Conservation (phyloP, 371 early-diverging fungal species). For the Rhizopus arrhizus region DNA sequence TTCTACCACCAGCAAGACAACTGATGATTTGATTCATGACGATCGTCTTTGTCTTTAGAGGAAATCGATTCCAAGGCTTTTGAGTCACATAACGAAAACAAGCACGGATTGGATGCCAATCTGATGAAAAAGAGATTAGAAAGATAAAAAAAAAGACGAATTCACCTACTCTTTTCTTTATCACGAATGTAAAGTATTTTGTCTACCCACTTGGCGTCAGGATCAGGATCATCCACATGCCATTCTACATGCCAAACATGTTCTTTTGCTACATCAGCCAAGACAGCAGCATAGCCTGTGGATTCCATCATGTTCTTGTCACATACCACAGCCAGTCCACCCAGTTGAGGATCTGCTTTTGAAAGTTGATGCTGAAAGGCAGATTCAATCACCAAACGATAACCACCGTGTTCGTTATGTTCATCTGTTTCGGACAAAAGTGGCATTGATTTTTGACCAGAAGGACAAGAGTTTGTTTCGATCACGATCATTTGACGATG, state of each 20-base stretch:
- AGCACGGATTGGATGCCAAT: constrained; percentile 88
- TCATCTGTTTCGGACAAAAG: constrained; percentile 83
- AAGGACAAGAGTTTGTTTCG: constrained; percentile 93
- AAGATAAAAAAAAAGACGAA: neutral
- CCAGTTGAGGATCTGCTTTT: constrained; percentile 67
- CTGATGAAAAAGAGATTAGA: constrained; percentile 11
- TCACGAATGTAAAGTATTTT: constrained; percentile 79
- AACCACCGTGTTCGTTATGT: constrained; percentile 71
- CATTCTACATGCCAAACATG: constrained; percentile 87
- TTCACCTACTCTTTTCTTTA: constrained; percentile 37
- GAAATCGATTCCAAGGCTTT: constrained; percentile 92
- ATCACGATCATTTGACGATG: constrained; percentile 95
- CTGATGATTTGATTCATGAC: constrained; percentile 89
- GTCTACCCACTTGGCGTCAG: constrained; percentile 84
- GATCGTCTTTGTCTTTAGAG: constrained; percentile 79
- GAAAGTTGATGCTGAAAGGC: constrained; percentile 79
- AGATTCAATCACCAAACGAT: constrained; percentile 76
- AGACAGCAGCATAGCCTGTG: constrained; percentile 85
- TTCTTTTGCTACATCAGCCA: constrained; percentile 86
- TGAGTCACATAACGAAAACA: constrained; percentile 93
- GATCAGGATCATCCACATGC: constrained; percentile 75
- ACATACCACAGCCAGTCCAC: constrained; percentile 87
- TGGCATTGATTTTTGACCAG: constrained; percentile 96
- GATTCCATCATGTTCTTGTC: constrained; percentile 95
- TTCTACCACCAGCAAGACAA: constrained; percentile 91